phyloP scores from a whole-genome alignment of 352 stramenopile genomes.

The Globisporangium heterothallicum region DNA sequence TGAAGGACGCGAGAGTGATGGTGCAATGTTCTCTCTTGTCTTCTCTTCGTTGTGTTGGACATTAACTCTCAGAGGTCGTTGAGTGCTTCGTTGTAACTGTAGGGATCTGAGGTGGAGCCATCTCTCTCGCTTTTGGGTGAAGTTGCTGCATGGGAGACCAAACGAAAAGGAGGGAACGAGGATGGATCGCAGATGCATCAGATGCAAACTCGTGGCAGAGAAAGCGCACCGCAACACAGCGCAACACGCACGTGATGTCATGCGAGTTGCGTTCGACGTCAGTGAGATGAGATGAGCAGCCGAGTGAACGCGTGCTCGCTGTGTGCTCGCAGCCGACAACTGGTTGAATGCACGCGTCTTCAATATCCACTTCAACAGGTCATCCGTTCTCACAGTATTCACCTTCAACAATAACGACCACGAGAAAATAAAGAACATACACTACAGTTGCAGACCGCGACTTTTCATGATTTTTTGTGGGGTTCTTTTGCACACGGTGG shows the following conservation, averaged over 20 bases:
- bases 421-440: not conserved
- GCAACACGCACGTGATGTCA: not conserved
- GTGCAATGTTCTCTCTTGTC: not conserved
- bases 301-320: conserved; percentile 2
- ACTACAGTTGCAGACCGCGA: too few species aligned
- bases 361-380: not conserved
- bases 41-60: conserved; percentile 7
- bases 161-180: not conserved
- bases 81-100: not conserved
- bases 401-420: too few species aligned
- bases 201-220: not conserved
- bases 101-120: not conserved
- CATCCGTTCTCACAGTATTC: not conserved
- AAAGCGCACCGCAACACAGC: not conserved
- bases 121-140: not conserved
- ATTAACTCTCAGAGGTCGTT: not conserved
- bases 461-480: not conserved
- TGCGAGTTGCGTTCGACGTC: too few species aligned
- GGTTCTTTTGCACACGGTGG: not conserved
- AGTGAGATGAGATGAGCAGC: too few species aligned
- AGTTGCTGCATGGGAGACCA: not conserved
- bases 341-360: conserved; percentile 7
- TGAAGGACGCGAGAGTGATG: conserved; percentile 14
- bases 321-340: not conserved
- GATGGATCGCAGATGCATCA: not conserved